A percentile compares a stretch with the other conserved stretches of the same genome.
phyloP scores from a whole-genome alignment of 2,329 filamentous ascomycete genomes.

The Arthrobotrys sphaeroides region DNA sequence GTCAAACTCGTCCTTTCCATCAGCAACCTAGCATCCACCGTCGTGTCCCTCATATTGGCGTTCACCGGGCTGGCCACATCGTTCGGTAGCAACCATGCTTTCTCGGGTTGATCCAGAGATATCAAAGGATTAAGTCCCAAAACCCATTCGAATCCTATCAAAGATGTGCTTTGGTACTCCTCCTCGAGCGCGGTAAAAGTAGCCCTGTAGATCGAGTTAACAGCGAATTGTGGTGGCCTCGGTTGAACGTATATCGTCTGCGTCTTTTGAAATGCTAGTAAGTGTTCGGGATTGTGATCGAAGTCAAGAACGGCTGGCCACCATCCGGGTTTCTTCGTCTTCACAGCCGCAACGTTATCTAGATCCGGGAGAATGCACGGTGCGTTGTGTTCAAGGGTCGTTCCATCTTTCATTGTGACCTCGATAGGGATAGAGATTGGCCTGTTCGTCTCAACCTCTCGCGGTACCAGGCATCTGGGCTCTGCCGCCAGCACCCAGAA shows the following conservation, averaged over 20 bases:
- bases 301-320: constrained; percentile 87
- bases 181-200: constrained; percentile 79
- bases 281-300: constrained; percentile 69
- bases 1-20: constrained; percentile 67
- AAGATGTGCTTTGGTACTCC: constrained; percentile 63
- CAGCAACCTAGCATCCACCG: constrained; percentile 77
- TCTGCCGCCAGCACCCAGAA: constrained; percentile 96
- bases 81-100: constrained; percentile 69
- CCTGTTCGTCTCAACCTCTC: constrained; percentile 84
- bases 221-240: constrained; percentile 73
- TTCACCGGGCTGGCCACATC: constrained; percentile 64
- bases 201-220: constrained; percentile 73
- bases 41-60: constrained; percentile 68
- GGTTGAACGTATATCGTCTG: constrained; percentile 80
- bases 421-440: constrained; percentile 78
- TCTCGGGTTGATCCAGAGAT: constrained; percentile 72
- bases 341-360: constrained; percentile 70
- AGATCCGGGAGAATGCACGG: constrained; percentile 74
- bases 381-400: constrained; percentile 61
- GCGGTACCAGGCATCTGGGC: constrained; percentile 83
- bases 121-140: constrained; percentile 71
- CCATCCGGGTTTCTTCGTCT: constrained; percentile 72
- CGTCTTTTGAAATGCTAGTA: constrained; percentile 72
- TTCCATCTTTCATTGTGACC: constrained; percentile 69
- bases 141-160: constrained; percentile 74